A percentile compares a stretch with the other conserved stretches of the same genome.
Evolutionary conservation across 2,329 filamentous ascomycete genomes (phyloP).

Genomic region (Endocalyx cinctus): DNA sequence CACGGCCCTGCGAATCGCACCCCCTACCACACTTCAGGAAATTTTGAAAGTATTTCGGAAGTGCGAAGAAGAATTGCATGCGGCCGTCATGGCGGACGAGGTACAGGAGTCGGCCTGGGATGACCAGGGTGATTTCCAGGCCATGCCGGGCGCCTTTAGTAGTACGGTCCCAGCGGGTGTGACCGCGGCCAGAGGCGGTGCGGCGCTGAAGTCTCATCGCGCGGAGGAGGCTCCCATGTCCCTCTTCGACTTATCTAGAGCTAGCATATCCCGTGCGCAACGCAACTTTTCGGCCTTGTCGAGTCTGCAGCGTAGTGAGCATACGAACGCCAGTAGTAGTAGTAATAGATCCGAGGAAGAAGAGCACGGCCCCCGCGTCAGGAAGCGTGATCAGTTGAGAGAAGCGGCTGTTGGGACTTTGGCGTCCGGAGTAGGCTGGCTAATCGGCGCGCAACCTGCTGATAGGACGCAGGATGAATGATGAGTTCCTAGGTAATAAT

Average conservation of each 20-base stretch:
- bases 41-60: conserved; percentile 71
- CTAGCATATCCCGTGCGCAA: conserved; percentile 55
- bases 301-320: conserved; percentile 40
- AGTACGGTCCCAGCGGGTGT: conserved; percentile 26
- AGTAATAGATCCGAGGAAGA: conserved; percentile 28
- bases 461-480: conserved; percentile 24
- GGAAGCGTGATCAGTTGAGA: conserved; percentile 68
- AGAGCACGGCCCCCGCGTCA: conserved; percentile 32
- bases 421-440: conserved; percentile 63
- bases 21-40: conserved; percentile 64
- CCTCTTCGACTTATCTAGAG: conserved; percentile 59
- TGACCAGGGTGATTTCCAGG: conserved; percentile 54
- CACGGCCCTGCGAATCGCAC: conserved; percentile 70
- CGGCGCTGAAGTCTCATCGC: conserved; percentile 25
- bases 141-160: conserved; percentile 53
- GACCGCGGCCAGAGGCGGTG: conserved; percentile 22
- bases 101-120: conserved; percentile 69
- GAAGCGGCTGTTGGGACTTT: conserved; percentile 64
- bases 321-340: too few relatives aligned
- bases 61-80: conserved; percentile 73
- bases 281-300: conserved; percentile 54
- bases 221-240: conserved; percentile 56
- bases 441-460: conserved; percentile 53
- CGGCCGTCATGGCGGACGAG: conserved; percentile 61
- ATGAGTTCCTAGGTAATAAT: too few relatives aligned